phyloP scores from a whole-genome alignment of 495 filamentous ascomycete species.

The Aspergillus mulundensis region DNA sequence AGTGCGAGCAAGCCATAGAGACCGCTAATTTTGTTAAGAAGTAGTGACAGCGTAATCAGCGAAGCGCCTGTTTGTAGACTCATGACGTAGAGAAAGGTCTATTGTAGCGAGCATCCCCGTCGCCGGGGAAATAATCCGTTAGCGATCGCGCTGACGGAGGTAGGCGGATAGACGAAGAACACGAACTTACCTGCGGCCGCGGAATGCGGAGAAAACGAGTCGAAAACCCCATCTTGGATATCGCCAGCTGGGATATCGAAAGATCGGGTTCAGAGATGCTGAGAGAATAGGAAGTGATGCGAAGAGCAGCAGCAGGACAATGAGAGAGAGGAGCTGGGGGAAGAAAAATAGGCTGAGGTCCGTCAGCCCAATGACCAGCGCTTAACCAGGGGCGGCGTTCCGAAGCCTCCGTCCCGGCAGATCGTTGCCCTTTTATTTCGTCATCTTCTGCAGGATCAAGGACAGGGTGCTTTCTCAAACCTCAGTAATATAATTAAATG shows the following conservation, averaged over 20 bases:
- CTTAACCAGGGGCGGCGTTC: conserved; percentile 20
- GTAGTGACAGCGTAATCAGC: conserved; percentile 68
- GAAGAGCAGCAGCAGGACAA: conserved; percentile 7
- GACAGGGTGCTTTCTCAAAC: background rate
- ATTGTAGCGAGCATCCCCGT: conserved; percentile 23
- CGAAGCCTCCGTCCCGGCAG: conserved; percentile 16
- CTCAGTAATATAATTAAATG: no score
- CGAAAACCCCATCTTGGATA: conserved; percentile 41
- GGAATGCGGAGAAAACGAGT: conserved; percentile 53
- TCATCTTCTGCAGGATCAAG: background rate
- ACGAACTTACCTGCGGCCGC: conserved; percentile 51
- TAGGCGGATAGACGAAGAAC: conserved; percentile 1
- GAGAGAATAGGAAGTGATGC: conserved; percentile 13
- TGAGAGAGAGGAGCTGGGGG: conserved; percentile 13
- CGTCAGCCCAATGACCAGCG: conserved; percentile 10
- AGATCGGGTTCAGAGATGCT: conserved; percentile 1
- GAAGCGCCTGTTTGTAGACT: conserved; percentile 82
- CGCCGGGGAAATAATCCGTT: conserved; percentile 14
- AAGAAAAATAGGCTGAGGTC: conserved; percentile 23
- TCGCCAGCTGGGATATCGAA: conserved; percentile 12
- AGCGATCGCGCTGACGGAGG: conserved; percentile 5
- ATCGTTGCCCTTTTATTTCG: conserved; percentile 10
- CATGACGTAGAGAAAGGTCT: conserved; percentile 81
- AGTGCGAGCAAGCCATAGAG: conserved; percentile 85
- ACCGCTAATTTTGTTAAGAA: conserved; percentile 85